Evolutionary conservation across 2,329 filamentous ascomycete species (phyloP), one percentile per base, ranked within the genome.

Genomic region (Didymella sp.): DNA sequence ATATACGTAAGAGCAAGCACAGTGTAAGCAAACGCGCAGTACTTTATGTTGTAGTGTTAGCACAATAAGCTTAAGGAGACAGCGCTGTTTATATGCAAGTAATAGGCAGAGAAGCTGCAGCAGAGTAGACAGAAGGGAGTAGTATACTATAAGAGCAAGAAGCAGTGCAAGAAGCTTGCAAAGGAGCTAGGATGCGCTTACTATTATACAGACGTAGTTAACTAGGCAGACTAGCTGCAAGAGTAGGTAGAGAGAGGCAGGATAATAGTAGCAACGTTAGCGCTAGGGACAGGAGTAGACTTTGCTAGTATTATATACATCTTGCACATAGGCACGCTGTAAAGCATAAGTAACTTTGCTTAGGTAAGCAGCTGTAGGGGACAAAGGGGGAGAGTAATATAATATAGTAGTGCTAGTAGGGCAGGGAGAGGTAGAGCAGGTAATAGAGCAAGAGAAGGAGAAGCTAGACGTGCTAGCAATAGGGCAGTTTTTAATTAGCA

Each of bases 241-340:
- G 19, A 8, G 35, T 67, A 30, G 56, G n/a, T 56, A 35, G 35
- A 61, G 22, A 1, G 54, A 25, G 46, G 49, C 1, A 51, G 50
- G 22, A 31, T 67, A 13, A 67, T 70, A 15, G 28, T 68, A 17
- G 67, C 59, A n/a, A 70, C 52, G 11, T 63, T 46, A 8, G 54
- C 57, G 17, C 42, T 69, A 24, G 53, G 53, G 4, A 66, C n/a
- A n/a, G n/a, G n/a, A n/a, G n/a, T n/a, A n/a, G n/a, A n/a, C n/a
- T n/a, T n/a, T n/a, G n/a, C n/a, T n/a, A n/a, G n/a, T n/a, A n/a
- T n/a, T n/a, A n/a, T n/a, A n/a, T n/a, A n/a, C n/a, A n/a, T n/a
- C n/a, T n/a, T n/a, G n/a, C n/a, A n/a, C n/a, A n/a, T n/a, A n/a
- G n/a, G n/a, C n/a, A n/a, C n/a, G n/a, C n/a, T n/a, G n/a, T n/a